Conservation (phyloP, 768 basidiomycete species). For the Agaricus sinodeliciosus region DNA sequence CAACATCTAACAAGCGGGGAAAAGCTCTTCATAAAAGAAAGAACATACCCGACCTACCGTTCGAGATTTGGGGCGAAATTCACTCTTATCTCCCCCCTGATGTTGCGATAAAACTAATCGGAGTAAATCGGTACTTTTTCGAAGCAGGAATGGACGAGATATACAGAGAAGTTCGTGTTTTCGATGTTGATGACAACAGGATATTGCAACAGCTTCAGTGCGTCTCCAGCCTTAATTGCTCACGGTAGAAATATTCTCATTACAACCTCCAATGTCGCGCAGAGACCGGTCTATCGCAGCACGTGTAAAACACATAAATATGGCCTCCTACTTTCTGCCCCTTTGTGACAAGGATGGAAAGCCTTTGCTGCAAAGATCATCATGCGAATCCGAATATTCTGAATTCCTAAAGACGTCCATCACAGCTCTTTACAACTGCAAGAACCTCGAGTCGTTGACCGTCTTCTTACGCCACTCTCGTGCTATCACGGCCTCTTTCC, state of each 20-base stretch:
- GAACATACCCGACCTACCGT: constrained; percentile 15
- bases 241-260: background rate
- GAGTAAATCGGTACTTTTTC: constrained; percentile 10
- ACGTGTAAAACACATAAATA: constrained; percentile 9
- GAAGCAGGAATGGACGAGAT: constrained; percentile 7
- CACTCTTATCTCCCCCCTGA: constrained; percentile 16
- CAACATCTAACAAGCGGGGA: no score
- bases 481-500: background rate
- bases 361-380: background rate
- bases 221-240: background rate
- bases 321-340: background rate
- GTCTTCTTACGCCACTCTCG: background rate
- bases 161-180: constrained; percentile 1
- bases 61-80: constrained; percentile 21
- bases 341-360: background rate
- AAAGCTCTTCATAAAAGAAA: no score
- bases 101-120: constrained; percentile 5
- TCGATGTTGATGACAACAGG: background rate
- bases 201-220: background rate
- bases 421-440: background rate
- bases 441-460: background rate
- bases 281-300: background rate
- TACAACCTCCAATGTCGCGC: background rate
- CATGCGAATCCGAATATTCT: background rate
- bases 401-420: background rate